phyloP scores from a whole-genome alignment of 148 eudicot genomes.

The Rhododendron williamsianum region DNA sequence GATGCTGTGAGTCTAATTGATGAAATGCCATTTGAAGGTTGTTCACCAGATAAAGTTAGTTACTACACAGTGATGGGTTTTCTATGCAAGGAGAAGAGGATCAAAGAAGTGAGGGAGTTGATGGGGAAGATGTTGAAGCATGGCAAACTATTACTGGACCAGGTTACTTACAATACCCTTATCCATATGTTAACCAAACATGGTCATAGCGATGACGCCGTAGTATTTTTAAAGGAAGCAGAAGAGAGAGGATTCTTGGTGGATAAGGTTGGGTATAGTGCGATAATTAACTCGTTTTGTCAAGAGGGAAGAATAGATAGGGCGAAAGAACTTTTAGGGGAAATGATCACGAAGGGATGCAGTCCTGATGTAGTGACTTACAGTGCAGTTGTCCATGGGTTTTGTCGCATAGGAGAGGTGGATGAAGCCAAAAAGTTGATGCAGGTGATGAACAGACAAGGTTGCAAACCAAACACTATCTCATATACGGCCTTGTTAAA shows the following conservation, averaged over 20 bases:
- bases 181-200: constrained; percentile 36
- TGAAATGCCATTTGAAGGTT: constrained; percentile 33
- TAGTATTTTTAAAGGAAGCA: constrained; percentile 30
- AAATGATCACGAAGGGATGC: constrained; percentile 29
- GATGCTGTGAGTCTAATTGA: constrained; percentile 28
- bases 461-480: constrained; percentile 34
- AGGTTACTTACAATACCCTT: constrained; percentile 34
- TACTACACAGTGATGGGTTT: constrained; percentile 36
- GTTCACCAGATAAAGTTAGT: constrained; percentile 40
- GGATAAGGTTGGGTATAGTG: constrained; percentile 33
- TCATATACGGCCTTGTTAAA: constrained; percentile 29
- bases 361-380: constrained; percentile 37
- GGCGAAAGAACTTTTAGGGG: constrained; percentile 28
- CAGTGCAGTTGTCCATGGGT: constrained; percentile 27
- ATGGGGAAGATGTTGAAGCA: constrained; percentile 31
- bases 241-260: constrained; percentile 30
- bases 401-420: constrained; percentile 26
- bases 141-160: constrained; percentile 23
- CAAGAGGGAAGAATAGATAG: constrained; percentile 24
- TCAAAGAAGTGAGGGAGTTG: constrained; percentile 29
- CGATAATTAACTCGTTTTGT: constrained; percentile 31
- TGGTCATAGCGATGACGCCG: constrained; percentile 33
- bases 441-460: constrained; percentile 25
- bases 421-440: constrained; percentile 35
- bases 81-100: constrained; percentile 34